Evolutionary conservation across 192 early-diverging fungal genomes (phyloP).

Genomic region (Allomyces javanicus): DNA sequence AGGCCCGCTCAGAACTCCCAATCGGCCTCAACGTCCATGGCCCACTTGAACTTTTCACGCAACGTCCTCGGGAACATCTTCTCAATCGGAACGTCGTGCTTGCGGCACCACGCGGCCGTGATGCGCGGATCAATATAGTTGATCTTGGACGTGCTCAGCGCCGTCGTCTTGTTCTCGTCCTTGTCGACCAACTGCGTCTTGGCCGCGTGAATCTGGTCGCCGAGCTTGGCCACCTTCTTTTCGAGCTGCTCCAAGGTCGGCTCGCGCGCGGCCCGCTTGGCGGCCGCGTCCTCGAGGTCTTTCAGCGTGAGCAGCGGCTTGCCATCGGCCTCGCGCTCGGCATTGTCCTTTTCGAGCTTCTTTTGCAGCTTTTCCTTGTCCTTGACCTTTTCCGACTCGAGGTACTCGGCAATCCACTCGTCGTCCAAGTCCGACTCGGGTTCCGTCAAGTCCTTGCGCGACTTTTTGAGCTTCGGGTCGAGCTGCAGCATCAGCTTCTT

Average conservation of each 20-base stretch:
- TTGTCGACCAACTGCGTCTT: slow-evolving; percentile 66
- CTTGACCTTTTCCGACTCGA: slow-evolving; percentile 36
- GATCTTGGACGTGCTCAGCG: slow-evolving; percentile 88
- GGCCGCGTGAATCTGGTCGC: slow-evolving; percentile 48
- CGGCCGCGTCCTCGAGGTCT: background rate
- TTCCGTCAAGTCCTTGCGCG: slow-evolving; percentile 38
- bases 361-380: slow-evolving; percentile 43
- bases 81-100: slow-evolving; percentile 68
- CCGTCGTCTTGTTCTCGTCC: slow-evolving; percentile 93
- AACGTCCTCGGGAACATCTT: slow-evolving; percentile 82
- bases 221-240: slow-evolving; percentile 45
- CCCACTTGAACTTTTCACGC: slow-evolving; percentile 94
- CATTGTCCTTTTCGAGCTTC: slow-evolving; percentile 65
- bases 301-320: slow-evolving; percentile 15
- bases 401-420: slow-evolving; percentile 50
- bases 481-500: slow-evolving; percentile 46
- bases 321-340: slow-evolving; percentile 45
- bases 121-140: slow-evolving; percentile 99
- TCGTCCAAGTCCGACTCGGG: slow-evolving; percentile 57
- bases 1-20: slow-evolving; percentile 28
- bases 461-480: slow-evolving; percentile 60
- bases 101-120: slow-evolving; percentile 78
- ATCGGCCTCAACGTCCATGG: slow-evolving; percentile 43
- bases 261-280: background rate
- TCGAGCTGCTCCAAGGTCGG: slow-evolving; percentile 49